A percentile compares a stretch with the other conserved stretches of the same genome.
These are phyloP conservation scores for Tetrapisispora iriomotensis DNA, from an alignment of 805 yeast genomes.

Conservation along the genomic window DNA sequence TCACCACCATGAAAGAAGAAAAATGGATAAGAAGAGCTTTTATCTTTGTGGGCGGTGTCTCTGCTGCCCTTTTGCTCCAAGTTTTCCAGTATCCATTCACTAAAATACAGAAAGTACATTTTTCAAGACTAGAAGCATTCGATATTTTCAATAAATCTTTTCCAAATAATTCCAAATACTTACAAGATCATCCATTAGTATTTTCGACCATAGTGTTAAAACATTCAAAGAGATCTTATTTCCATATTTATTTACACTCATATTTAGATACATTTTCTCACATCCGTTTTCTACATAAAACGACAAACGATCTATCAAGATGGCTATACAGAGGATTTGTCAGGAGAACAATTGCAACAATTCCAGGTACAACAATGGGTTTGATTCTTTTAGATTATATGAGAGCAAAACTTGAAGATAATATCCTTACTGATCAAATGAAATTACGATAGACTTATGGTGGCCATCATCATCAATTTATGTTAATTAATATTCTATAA, in stretches of 20 bases:
- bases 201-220: neutral
- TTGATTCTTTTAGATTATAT: slow-evolving; percentile 74
- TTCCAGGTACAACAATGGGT: slow-evolving; percentile 87
- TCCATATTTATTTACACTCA: slow-evolving; percentile 52
- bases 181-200: neutral
- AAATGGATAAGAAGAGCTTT: slow-evolving; percentile 19
- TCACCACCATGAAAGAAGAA: slow-evolving; percentile 11
- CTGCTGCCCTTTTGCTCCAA: slow-evolving; percentile 71
- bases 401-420: slow-evolving; percentile 35
- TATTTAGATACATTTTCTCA: slow-evolving; percentile 68
- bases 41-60: slow-evolving; percentile 73
- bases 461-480: neutral
- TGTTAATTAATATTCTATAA: too few relatives aligned
- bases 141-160: slow-evolving; percentile 3
- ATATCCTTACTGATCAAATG: neutral
- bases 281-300: slow-evolving; percentile 42
- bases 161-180: neutral
- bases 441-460: neutral
- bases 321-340: slow-evolving; percentile 75
- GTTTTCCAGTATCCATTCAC: slow-evolving; percentile 75
- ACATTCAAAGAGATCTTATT: slow-evolving; percentile 4
- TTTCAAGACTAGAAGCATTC: slow-evolving; percentile 62
- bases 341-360: slow-evolving; percentile 58
- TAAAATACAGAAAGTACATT: slow-evolving; percentile 70
- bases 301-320: slow-evolving; percentile 38